Base-by-base conservation (phyloP, 1,284 basidiomycete species). In the Pisolithus thermaeus region DNA sequence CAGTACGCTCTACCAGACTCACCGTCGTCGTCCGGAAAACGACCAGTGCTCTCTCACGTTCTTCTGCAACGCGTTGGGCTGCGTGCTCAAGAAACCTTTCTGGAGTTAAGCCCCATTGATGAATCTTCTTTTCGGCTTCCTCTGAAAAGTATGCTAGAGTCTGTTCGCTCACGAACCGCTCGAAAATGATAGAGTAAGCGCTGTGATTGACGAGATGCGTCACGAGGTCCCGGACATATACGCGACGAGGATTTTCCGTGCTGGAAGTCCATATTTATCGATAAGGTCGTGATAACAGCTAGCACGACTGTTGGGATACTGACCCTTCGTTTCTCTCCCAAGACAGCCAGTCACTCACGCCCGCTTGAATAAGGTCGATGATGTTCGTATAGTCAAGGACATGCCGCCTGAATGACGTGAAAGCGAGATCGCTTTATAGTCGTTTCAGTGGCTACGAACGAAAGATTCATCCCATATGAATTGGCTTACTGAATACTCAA, bases 71-170 rank as follows among this genome's bases (percentile, higher is more conserved):
- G 18, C 81, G 73, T 25, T 59, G 36, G 18, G 73, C 64, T 14
- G 77, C 73, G 45, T 81, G 71, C 7, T 60, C 60, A 56, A 92
- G 74, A 66, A 88, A 92, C 1, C 64, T 66, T 46, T 72, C 68
- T 0, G 83, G 76, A 16, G 73, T 66, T n/a, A 72, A 57, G n/a
- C 72, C 65, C 52, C 73, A 62, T n/a, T 63, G 58, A 23, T 72
- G 64, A 0, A 72, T 63, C 22, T 70, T 65, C 30, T 62, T 59
- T 16, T 62, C 58, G 0, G 81, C 82, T 59, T 87, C 81, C 2
- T 62, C 64, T 0, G 66, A 54, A 59, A 86, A 90, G 60, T 78
- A 85, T 1, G 69, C 60, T 11, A 66, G 61, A 0, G 83, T 81
- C 20, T 72, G 59, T 20, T 73, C 63, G 45, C 84, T 57, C 58